Evolutionary conservation across 1,284 basidiomycete genomes (phyloP).

Genomic region (Sanghuangporus baumii): DNA sequence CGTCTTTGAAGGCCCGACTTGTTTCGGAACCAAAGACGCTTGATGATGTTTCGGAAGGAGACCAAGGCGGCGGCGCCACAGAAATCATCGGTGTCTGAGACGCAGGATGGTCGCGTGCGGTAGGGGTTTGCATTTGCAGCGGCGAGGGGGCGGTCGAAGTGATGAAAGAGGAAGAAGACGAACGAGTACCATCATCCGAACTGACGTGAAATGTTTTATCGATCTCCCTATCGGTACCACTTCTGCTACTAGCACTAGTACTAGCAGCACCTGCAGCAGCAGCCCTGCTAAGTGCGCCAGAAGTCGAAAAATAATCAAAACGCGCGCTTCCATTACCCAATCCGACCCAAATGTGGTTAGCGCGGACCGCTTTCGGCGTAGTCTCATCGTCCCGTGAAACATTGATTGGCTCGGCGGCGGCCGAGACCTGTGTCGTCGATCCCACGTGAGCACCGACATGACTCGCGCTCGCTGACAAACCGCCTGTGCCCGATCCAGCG

Average conservation of each 20-base stretch:
- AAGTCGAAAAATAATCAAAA: constrained; percentile 5
- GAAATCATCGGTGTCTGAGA: not conserved
- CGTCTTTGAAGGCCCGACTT: not conserved
- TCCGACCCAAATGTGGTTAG: not conserved
- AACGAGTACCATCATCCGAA: not conserved
- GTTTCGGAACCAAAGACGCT: not conserved
- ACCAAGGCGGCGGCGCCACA: not conserved
- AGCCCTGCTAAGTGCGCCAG: not conserved
- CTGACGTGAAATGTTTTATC: not conserved
- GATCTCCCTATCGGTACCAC: not conserved
- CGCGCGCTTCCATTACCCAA: not conserved
- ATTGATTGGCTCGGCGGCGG: not conserved
- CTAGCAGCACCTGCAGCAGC: not conserved
- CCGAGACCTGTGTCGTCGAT: not conserved
- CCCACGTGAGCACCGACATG: not conserved
- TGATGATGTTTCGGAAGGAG: not conserved
- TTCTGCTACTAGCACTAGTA: not conserved
- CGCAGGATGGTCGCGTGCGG: constrained; percentile 1
- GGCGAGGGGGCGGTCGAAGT: not conserved
- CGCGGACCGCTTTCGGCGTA: constrained; percentile 7
- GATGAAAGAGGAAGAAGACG: not conserved
- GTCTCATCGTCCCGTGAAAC: not conserved
- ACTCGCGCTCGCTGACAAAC: not conserved
- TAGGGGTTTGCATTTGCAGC: not conserved
- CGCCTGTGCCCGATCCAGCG: not conserved